phyloP scores from a whole-genome alignment of 1,139 yeast genomes.

The Meyerozyma athensensis region DNA sequence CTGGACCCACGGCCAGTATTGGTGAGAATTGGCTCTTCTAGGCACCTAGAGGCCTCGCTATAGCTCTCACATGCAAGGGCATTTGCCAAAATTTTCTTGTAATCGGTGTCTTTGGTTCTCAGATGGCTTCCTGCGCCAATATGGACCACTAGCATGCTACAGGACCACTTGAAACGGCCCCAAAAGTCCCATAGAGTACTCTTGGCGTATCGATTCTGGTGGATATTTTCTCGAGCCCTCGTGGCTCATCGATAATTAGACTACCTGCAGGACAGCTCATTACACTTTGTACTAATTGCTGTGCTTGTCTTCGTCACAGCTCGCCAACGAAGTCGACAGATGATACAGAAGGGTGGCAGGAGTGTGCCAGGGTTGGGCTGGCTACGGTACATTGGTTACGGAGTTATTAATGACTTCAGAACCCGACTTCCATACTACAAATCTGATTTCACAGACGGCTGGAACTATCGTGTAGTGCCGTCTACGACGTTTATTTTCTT shows the following conservation, averaged over 20 bases:
- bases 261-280: neutral
- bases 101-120: constrained; percentile 11
- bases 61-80: constrained; percentile 13
- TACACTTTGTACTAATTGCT: neutral
- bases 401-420: constrained; percentile 52
- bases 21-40: constrained; percentile 4
- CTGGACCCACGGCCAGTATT: constrained; percentile 6
- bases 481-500: constrained; percentile 78
- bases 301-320: too few relatives aligned
- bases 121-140: constrained; percentile 40
- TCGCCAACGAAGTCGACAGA: too few relatives aligned
- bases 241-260: neutral
- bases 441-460: constrained; percentile 80
- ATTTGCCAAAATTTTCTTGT: constrained; percentile 19
- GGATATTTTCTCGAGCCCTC: neutral
- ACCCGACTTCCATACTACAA: constrained; percentile 60
- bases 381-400: constrained; percentile 39
- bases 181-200: neutral
- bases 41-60: neutral
- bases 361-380: neutral
- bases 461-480: constrained; percentile 86
- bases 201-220: too few relatives aligned
- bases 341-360: neutral
- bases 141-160: constrained; percentile 22
- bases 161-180: neutral